A percentile compares a stretch with the other conserved stretches of the same genome.
Evolutionary conservation across 228 moss, liverwort and hornwort species (phyloP).

Genomic region (Sphagnum fallax): DNA sequence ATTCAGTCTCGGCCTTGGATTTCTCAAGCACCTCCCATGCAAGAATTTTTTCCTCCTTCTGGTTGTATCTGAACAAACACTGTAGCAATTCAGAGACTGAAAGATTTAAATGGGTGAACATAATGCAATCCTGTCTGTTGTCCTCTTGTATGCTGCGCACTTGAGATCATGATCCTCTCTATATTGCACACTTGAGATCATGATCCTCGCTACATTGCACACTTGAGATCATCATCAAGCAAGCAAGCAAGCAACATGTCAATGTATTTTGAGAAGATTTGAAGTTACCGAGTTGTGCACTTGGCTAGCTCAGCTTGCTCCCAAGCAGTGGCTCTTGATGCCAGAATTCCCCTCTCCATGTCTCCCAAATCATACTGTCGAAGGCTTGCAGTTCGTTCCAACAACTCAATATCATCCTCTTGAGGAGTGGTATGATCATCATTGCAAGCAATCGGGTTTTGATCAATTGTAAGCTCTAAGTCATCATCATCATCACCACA

Average conservation of each 20-base stretch:
- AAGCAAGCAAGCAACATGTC: background rate
- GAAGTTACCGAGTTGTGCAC: conserved; percentile 49
- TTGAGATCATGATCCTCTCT: background rate
- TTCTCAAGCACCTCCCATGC: conserved; percentile 84
- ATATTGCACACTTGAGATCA: background rate
- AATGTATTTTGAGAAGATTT: background rate
- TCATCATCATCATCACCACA: background rate
- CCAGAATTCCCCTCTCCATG: conserved; percentile 40
- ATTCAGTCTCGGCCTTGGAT: conserved; percentile 67
- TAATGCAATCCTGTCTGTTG: background rate
- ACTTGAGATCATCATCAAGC: background rate
- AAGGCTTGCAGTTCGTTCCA: conserved; percentile 52
- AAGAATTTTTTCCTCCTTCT: conserved; percentile 74
- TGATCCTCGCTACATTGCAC: background rate
- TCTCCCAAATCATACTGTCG: conserved; percentile 50
- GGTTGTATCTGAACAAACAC: conserved; percentile 36
- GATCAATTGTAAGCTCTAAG: conserved; percentile 25
- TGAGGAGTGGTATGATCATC: conserved; percentile 9
- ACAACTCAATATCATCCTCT: conserved; percentile 41
- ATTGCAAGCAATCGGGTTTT: conserved; percentile 19
- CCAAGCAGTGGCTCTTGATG: conserved; percentile 54
- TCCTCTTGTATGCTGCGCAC: background rate
- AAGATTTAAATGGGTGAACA: too few relatives aligned
- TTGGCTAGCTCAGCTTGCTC: conserved; percentile 65
- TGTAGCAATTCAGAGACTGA: background rate